A percentile compares a stretch with the other conserved stretches of the same genome.
These are phyloP conservation scores for Citrus unshiu DNA, from an alignment of 345 rosid species.

Conservation along the genomic window DNA sequence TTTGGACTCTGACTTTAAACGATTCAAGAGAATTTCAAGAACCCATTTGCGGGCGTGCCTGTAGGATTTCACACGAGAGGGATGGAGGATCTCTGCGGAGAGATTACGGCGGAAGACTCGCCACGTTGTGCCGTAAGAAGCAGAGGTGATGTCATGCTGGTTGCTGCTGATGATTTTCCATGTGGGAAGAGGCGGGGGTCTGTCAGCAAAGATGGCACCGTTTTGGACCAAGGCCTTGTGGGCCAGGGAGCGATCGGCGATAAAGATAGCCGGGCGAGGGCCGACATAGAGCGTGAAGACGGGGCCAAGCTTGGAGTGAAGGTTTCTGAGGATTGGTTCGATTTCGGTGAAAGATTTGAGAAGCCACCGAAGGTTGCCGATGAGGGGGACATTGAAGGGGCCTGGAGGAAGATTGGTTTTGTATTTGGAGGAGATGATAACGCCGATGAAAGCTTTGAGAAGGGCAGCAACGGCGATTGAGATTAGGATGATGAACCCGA, in stretches of 20 bases:
- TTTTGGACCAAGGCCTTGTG: constrained; percentile 17
- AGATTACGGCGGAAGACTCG: constrained; percentile 13
- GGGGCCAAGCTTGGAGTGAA: constrained; percentile 18
- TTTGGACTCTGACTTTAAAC: not conserved
- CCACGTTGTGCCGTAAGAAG: not conserved
- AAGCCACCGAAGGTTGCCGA: not conserved
- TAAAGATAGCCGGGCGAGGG: constrained; percentile 11
- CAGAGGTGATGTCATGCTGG: constrained; percentile 9
- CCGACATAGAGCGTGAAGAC: constrained; percentile 5
- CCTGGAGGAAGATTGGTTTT: constrained; percentile 5
- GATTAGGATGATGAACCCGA: constrained; percentile 1
- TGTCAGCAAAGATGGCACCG: constrained; percentile 12
- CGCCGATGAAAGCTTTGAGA: not conserved
- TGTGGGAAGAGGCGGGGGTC: not conserved
- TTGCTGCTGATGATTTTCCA: not conserved
- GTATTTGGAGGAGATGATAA: not conserved
- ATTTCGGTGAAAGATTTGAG: not conserved
- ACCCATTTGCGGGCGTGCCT: not conserved
- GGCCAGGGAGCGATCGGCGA: constrained; percentile 14
- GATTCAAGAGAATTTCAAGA: not conserved
- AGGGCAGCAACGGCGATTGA: not conserved
- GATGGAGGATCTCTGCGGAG: constrained; percentile 18
- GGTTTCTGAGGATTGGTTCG: not conserved
- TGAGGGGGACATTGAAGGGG: constrained; percentile 5
- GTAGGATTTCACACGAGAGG: constrained; percentile 7